Evolutionary conservation across 2,329 filamentous ascomycete species (phyloP), one percentile per base, ranked within the genome.

Genomic region (Penicillium sp.): DNA sequence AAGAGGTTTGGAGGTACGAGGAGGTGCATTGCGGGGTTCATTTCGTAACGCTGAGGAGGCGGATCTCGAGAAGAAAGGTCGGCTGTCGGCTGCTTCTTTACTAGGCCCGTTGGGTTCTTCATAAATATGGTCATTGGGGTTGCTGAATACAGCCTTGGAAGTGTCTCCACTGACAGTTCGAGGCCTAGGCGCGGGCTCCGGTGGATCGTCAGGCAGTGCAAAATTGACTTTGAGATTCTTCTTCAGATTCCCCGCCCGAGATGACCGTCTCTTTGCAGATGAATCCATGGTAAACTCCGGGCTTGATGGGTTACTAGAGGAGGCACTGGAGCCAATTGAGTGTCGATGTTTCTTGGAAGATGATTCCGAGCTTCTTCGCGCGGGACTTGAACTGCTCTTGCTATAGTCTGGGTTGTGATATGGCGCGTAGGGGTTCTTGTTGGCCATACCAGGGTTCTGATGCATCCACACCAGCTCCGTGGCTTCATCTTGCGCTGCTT

Each of bases 91-190:
- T 54, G 49, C 20, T 62, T 67, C 58, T 60, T 57, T 56, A 65
- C 55, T 29, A 27, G 68, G 43, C 29, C 81, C 79, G 66, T 89
- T 85, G 1, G 90, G 89, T 69, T 97, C 93, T 72, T 97, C 92
- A 81, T 91, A 97, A 57, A 97, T 87, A 46, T 82, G 79, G 64
- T 85, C 84, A 53, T 82, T 76, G 2, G 83, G 82, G 57, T 85
- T 83, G 61, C 81, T 80, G 68, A 85, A 86, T 15, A 84, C 72
- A 25, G 78, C 79, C 56, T 76, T 81, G 18, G 71, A 72, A 15
- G 74, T 72, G 48, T 75, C 75, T 33, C 61, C 67, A 54, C 73
- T 76, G 18, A 67, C 63, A 37, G 67, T 73, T 22, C 69, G 71
- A 23, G 67, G 57, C 29, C 65, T 66, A 6, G 66, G 7, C 22